Base-by-base conservation (phyloP, 2,329 filamentous ascomycete genomes). In the Fusarium luffae region DNA sequence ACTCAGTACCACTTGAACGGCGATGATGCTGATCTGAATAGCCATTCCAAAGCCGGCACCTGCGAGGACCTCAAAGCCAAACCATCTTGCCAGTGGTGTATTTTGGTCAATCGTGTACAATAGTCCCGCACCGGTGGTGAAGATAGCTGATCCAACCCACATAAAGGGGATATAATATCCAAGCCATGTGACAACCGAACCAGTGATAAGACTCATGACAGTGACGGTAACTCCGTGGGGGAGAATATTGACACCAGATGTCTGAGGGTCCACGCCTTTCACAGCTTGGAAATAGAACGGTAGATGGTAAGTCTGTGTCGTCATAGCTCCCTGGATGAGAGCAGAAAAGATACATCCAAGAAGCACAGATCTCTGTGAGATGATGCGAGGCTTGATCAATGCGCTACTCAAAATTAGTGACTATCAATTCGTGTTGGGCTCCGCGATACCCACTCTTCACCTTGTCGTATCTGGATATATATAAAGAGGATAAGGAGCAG, bases 31-130 rank as follows among this genome's bases (percentile, higher is more conserved):
- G 34, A 82, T 78, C 52, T 85, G 83, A 30, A 84, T 76, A 6
- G 77, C 77, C 4, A 82, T 68, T 19, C 84, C 84, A 5, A 81
- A 74, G 1, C 82, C 83, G 2, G 81, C 63, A 4, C 84, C 84
- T 8, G 78, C 77, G 21, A 85, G 61, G 3, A 80, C 75, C 70
- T 84, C 81, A 56, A 79, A 85, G 5, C 81, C 82, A 37, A 84
- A 81, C 82, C 83, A 85, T 40, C 76, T 71, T 1, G 67, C 71
- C 0, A 77, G 70, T 0, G 73, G 54, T 2, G 81, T 83, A 23
- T 77, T 59, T 3, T 75, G 68, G 13, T 70, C 66, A 3, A 84
- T 27, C 0, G 62, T 66, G 12, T 58, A 54, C 2, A 74, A 28
- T 2, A 74, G 59, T 4, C 61, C 72, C 7, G 59, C 63, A 2